A percentile compares a stretch with the other conserved stretches of the same genome.
These are phyloP conservation scores for Ganoderma lingzhi DNA, from an alignment of 1,284 basidiomycete species.

Conservation along the genomic window DNA sequence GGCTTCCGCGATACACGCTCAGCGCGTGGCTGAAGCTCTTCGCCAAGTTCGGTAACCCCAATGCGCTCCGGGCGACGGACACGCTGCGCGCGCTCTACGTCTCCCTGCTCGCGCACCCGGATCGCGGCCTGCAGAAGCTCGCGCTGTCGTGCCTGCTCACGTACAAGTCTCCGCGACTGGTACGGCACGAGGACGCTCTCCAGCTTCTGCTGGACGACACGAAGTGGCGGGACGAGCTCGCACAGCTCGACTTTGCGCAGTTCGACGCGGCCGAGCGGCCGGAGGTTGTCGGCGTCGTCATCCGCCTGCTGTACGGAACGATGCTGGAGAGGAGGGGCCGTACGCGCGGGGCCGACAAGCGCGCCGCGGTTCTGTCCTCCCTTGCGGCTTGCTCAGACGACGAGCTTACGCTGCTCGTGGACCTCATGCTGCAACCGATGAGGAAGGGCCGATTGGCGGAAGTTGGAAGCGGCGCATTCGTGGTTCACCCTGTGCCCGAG, in stretches of 20 bases:
- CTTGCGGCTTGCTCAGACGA: slow-evolving; percentile 76
- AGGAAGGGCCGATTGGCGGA: slow-evolving; percentile 42
- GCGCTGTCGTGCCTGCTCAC: slow-evolving; percentile 86
- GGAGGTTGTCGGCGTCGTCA: slow-evolving; percentile 78
- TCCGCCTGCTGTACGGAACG: slow-evolving; percentile 88
- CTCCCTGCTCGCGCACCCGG: slow-evolving; percentile 86
- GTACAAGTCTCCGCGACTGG: slow-evolving; percentile 80
- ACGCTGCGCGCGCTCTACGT: slow-evolving; percentile 77
- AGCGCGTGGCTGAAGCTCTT: slow-evolving; percentile 86
- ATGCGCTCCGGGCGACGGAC: slow-evolving; percentile 79
- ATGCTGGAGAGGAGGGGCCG: slow-evolving; percentile 88
- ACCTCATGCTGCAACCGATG: slow-evolving; percentile 92
- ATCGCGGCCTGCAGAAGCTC: slow-evolving; percentile 79
- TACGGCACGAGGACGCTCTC: slow-evolving; percentile 74
- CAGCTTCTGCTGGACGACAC: slow-evolving; percentile 84
- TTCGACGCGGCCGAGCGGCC: slow-evolving; percentile 71
- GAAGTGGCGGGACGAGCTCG: slow-evolving; percentile 90
- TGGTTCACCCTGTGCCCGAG: slow-evolving; percentile 37
- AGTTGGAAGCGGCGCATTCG: slow-evolving; percentile 32
- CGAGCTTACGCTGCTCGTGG: slow-evolving; percentile 84
- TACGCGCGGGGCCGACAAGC: slow-evolving; percentile 75
- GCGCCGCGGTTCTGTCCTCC: slow-evolving; percentile 80
- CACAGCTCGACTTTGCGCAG: slow-evolving; percentile 72
- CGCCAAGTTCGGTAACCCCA: slow-evolving; percentile 91
- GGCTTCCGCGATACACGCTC: slow-evolving; percentile 65